Conservation (phyloP, 805 yeast species). For the Saccharomycopsis babjevae region DNA sequence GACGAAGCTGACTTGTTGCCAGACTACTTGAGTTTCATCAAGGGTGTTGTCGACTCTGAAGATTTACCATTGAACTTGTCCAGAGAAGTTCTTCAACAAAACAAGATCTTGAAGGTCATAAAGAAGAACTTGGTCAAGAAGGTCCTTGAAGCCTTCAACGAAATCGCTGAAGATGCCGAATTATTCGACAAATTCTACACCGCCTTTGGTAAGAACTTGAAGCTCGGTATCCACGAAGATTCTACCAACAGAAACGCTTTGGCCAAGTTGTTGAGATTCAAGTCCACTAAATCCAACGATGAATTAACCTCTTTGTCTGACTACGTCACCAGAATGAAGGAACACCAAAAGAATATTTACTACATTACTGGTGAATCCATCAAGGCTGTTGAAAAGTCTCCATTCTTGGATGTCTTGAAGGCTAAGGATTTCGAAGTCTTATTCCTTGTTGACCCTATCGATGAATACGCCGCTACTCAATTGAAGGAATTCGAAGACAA, state of each 20-base stretch:
- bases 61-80: slow-evolving; percentile 99
- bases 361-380: slow-evolving; percentile 98
- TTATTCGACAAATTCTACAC: slow-evolving; percentile 97
- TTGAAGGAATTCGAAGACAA: slow-evolving; percentile 99
- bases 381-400: slow-evolving; percentile 97
- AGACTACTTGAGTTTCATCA: slow-evolving; percentile 95
- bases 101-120: slow-evolving; percentile 98
- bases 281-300: slow-evolving; percentile 92
- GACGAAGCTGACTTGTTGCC: slow-evolving; percentile 99
- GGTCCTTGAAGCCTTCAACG: slow-evolving; percentile 96
- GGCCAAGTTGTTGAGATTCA: slow-evolving; percentile 92
- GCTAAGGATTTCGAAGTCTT: slow-evolving; percentile 97
- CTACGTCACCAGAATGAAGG: slow-evolving; percentile 99
- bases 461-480: slow-evolving; percentile 98
- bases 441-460: slow-evolving; percentile 98
- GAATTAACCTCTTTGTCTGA: slow-evolving; percentile 92
- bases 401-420: slow-evolving; percentile 97
- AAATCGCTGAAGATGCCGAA: slow-evolving; percentile 97
- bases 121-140: slow-evolving; percentile 99
- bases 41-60: slow-evolving; percentile 99
- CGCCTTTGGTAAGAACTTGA: slow-evolving; percentile 96
- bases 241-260: slow-evolving; percentile 93
- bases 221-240: slow-evolving; percentile 98
- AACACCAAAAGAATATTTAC: slow-evolving; percentile 98
- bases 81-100: slow-evolving; percentile 99